A percentile compares a stretch with the other conserved stretches of the same genome.
Evolutionary conservation across 1,139 yeast species (phyloP).

Genomic region (Starmera stellimalicola): DNA sequence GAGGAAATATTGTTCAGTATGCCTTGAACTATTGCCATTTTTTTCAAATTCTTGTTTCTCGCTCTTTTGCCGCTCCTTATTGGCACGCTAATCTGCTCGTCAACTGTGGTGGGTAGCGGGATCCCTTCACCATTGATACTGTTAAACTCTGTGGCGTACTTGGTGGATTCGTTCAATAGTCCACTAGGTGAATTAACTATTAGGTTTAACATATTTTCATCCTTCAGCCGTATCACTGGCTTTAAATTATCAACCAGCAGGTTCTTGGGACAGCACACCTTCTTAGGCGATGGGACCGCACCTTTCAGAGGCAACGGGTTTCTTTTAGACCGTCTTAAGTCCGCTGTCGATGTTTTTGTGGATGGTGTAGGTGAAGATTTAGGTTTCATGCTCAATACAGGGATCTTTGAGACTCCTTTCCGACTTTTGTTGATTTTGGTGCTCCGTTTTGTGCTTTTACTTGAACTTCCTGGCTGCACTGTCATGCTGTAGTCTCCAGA

Average conservation of each 20-base stretch:
- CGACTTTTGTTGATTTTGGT: too few relatives aligned
- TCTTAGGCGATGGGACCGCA: slow-evolving; percentile 1
- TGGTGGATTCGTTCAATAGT: slow-evolving; percentile 57
- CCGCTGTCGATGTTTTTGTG: not conserved
- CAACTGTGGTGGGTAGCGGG: slow-evolving; percentile 49
- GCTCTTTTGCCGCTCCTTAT: slow-evolving; percentile 33
- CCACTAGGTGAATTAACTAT: slow-evolving; percentile 66
- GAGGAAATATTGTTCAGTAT: slow-evolving; percentile 4
- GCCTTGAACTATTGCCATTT: slow-evolving; percentile 16
- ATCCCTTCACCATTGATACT: slow-evolving; percentile 54
- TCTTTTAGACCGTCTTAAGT: slow-evolving; percentile 14
- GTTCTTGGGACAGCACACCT: slow-evolving; percentile 13
- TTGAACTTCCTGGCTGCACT: too few relatives aligned
- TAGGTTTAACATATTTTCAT: slow-evolving; percentile 29
- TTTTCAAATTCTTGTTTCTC: slow-evolving; percentile 10
- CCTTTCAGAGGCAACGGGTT: slow-evolving; percentile 3
- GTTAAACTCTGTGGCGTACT: slow-evolving; percentile 67
- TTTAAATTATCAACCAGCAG: slow-evolving; percentile 3
- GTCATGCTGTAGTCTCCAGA: too few relatives aligned
- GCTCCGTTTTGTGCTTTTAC: too few relatives aligned
- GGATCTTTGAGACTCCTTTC: not conserved
- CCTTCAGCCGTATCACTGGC: slow-evolving; percentile 9
- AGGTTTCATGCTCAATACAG: not conserved
- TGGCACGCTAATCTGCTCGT: slow-evolving; percentile 61
- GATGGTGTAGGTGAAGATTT: too few relatives aligned